phyloP scores from a whole-genome alignment of 2,329 filamentous ascomycete species.

The Neofusicoccum parvum region DNA sequence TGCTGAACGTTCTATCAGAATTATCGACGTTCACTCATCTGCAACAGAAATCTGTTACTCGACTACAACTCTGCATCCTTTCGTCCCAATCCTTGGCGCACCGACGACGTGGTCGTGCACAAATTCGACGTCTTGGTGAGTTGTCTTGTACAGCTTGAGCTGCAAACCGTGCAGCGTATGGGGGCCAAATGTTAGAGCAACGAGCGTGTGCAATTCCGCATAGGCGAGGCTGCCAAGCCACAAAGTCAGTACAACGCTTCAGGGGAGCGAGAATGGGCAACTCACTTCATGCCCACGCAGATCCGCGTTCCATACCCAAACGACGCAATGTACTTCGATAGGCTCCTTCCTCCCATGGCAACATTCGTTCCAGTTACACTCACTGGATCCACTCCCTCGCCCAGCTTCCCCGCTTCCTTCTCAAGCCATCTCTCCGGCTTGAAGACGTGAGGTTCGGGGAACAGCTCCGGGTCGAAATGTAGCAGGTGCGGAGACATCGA shows the following conservation, averaged over 20 bases:
- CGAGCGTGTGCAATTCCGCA: constrained; percentile 20
- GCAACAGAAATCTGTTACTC: background rate
- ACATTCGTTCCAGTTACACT: constrained; percentile 1
- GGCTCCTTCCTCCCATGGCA: constrained; percentile 46
- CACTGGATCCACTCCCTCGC: background rate
- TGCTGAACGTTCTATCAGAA: too few relatives aligned
- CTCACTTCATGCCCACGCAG: constrained; percentile 69
- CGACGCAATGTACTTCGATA: constrained; percentile 62
- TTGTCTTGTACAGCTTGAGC: constrained; percentile 22
- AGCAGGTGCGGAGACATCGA: constrained; percentile 32
- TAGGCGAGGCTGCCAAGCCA: constrained; percentile 16
- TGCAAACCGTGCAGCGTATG: constrained; percentile 9
- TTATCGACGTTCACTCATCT: too few relatives aligned
- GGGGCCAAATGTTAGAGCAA: constrained; percentile 15
- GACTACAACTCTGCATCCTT: background rate
- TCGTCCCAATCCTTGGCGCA: background rate
- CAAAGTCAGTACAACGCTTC: background rate
- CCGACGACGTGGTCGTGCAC: constrained; percentile 17
- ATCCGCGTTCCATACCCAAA: constrained; percentile 65
- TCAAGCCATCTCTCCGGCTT: constrained; percentile 50
- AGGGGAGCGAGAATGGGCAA: constrained; percentile 25
- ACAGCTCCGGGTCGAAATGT: constrained; percentile 28
- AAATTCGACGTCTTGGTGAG: constrained; percentile 19
- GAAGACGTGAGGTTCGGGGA: constrained; percentile 21
- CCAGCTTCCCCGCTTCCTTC: constrained; percentile 47